Base-by-base conservation (phyloP, 2,329 filamentous ascomycete genomes). In the Chaetomium sp. region DNA sequence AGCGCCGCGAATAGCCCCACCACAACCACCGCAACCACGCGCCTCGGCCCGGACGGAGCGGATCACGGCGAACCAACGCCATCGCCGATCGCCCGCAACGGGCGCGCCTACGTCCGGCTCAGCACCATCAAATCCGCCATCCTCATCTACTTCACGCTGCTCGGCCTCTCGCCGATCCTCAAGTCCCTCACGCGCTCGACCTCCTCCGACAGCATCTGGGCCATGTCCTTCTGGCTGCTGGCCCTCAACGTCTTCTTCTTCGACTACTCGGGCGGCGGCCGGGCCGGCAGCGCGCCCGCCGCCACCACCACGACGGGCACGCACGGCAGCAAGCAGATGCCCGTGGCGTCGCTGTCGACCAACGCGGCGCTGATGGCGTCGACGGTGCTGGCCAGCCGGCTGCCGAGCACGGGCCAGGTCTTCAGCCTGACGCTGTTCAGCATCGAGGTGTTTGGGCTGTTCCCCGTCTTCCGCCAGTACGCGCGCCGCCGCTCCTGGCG, bases 211-310 rank as follows among this genome's bases (percentile, higher is more conserved):
- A 95, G 90, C 51, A 99, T 99, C 75, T 99, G 95, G 95, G 92
- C 95, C 64, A 90, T 99, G 81, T 95, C 92, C 58, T 93, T 92
- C 73, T 95, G 93, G 88, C 84, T 99, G 53, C 86, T 99, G 68
- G 86, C 91, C 72, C 94, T 97, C 78, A 99, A 99, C 76, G 92
- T 98, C 67, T 96, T 97, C 78, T 97, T 96, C 76, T 98, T 97
- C 74, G 95, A 99, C 81, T 99, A 99, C 77, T 91, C 92, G 12
- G 90, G 91, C 49, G 85, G 86, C 55, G 45, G 56, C 38, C 49
- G 82, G 80, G 78, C 86, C 76, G 81, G 47, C 16, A 29, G 23
- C 35, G 10, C 13, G 19, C 16, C 21, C 35, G 7, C 42, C 13
- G 25, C 29, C 13, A 19, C 35, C 13, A 42, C 35, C 0, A 42